Evolutionary conservation across 345 rosid genomes (phyloP).

Genomic region (Clausena lansium): DNA sequence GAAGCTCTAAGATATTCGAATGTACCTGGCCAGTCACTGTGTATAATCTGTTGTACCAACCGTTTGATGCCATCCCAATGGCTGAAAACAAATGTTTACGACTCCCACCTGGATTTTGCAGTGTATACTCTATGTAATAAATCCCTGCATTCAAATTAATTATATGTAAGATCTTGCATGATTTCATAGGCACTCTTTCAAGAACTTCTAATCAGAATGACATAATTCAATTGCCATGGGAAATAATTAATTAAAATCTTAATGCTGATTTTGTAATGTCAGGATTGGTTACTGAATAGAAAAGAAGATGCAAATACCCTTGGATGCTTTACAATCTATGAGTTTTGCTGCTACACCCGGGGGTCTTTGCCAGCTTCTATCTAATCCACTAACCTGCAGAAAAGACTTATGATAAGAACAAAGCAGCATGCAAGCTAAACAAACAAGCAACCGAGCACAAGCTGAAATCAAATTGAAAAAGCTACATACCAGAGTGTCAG

Average conservation of each 20-base stretch:
- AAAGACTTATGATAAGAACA: background rate
- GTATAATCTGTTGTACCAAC: slow-evolving; percentile 90
- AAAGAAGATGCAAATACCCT: slow-evolving; percentile 42
- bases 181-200: background rate
- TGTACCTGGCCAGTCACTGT: slow-evolving; percentile 87
- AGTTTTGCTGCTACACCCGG: slow-evolving; percentile 85
- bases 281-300: background rate
- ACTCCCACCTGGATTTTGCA: slow-evolving; percentile 86
- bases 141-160: slow-evolving; percentile 43
- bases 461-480: background rate
- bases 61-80: slow-evolving; percentile 83
- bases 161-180: background rate
- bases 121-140: slow-evolving; percentile 84
- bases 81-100: slow-evolving; percentile 69
- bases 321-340: slow-evolving; percentile 55
- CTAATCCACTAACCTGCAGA: slow-evolving; percentile 74
- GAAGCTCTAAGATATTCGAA: background rate
- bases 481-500: slow-evolving; percentile 66
- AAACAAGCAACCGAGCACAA: background rate
- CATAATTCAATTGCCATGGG: background rate
- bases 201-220: background rate
- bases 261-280: background rate
- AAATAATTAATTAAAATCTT: background rate
- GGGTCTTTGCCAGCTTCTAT: slow-evolving; percentile 91
- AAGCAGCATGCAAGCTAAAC: background rate